These are phyloP conservation scores for Vachellia collinsii DNA, from an alignment of 306 rosid species.

Conservation along the genomic window DNA sequence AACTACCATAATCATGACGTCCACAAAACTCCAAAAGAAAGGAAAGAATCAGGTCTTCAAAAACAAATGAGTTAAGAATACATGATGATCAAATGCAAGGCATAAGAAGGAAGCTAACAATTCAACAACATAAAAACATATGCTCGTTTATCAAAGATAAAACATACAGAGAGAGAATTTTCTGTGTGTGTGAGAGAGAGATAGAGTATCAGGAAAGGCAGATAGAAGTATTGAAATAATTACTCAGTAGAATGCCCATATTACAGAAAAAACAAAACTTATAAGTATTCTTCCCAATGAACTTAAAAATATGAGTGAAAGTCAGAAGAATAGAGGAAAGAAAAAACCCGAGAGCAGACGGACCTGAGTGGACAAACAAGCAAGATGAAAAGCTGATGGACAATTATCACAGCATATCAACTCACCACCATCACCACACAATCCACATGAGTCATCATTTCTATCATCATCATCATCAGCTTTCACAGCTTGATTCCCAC, in stretches of 20 bases:
- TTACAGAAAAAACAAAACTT: slow-evolving; percentile 6
- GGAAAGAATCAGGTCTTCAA: background rate
- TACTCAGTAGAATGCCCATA: slow-evolving; percentile 21
- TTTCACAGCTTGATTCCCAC: slow-evolving; percentile 54
- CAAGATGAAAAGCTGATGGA: slow-evolving; percentile 89
- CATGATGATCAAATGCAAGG: slow-evolving; percentile 25
- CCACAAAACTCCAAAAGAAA: slow-evolving; percentile 27
- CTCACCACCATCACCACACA: slow-evolving; percentile 97
- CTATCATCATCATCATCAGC: slow-evolving; percentile 65
- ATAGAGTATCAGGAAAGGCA: background rate
- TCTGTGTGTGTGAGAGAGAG: background rate
- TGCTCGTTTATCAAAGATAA: background rate
- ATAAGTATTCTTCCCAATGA: background rate
- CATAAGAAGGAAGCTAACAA: slow-evolving; percentile 16
- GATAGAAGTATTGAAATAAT: slow-evolving; percentile 18
- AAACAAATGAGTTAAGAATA: background rate
- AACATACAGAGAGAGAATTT: background rate
- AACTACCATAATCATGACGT: slow-evolving; percentile 31
- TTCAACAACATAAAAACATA: slow-evolving; percentile 11
- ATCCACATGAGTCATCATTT: slow-evolving; percentile 95
- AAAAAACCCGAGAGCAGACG: slow-evolving; percentile 44
- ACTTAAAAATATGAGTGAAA: background rate
- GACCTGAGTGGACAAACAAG: slow-evolving; percentile 89
- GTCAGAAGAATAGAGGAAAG: slow-evolving; percentile 32
- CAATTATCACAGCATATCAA: slow-evolving; percentile 94